Conservation (phyloP, 23 red algal genomes). For the Agarophyton chilense region DNA sequence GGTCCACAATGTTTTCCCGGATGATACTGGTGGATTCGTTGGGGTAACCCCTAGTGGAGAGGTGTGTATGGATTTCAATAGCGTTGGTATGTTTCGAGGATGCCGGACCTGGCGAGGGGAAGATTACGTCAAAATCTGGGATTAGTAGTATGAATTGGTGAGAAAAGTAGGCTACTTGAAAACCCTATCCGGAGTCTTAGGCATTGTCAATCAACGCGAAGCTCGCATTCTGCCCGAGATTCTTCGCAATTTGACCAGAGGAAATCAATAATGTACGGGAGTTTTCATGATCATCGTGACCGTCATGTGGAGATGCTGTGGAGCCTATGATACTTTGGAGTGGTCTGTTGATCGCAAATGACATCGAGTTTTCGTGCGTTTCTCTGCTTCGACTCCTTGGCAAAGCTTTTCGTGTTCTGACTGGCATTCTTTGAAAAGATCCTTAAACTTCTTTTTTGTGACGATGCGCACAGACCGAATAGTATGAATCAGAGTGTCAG, state of each 20-base stretch:
- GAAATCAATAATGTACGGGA: not conserved
- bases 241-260: not conserved
- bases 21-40: conserved; percentile 53
- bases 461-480: conserved; percentile 81
- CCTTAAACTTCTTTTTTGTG: conserved; percentile 56
- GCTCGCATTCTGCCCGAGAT: not conserved
- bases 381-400: not conserved
- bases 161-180: conserved; percentile 21
- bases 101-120: conserved; percentile 44
- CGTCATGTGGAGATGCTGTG: not conserved
- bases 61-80: conserved; percentile 55
- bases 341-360: not conserved
- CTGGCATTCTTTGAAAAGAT: conserved; percentile 69
- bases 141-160: conserved; percentile 21
- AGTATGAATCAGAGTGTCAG: conserved; percentile 63
- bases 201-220: not conserved
- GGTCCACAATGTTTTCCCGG: conserved; percentile 60
- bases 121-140: conserved; percentile 59
- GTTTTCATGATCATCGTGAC: not conserved
- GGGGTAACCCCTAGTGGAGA: conserved; percentile 58
- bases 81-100: conserved; percentile 57
- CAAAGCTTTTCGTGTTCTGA: conserved; percentile 27
- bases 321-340: conserved; percentile 22
- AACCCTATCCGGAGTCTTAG: not conserved
- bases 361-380: not conserved